A percentile compares a stretch with the other conserved stretches of the same genome.
Conservation (phyloP, 371 early-diverging fungal species). For the Coemansia sp. region DNA sequence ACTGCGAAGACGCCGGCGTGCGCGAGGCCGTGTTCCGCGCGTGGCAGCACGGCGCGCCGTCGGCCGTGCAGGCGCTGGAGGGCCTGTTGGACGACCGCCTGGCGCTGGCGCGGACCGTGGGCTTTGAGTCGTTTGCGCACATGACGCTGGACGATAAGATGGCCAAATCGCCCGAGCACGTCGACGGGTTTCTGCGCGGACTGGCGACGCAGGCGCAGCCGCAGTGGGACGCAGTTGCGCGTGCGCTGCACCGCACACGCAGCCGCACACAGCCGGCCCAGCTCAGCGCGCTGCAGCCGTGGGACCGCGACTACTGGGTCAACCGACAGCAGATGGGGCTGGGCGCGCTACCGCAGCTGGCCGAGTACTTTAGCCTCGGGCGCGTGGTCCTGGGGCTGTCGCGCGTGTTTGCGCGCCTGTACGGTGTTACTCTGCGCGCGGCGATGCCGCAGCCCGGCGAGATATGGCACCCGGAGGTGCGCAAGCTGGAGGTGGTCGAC, state of each 20-base stretch:
- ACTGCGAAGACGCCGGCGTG: constrained; percentile 59
- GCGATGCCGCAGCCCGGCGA: constrained; percentile 65
- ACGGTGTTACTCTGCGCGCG: constrained; percentile 80
- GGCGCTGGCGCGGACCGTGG: constrained; percentile 76
- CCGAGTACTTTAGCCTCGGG: constrained; percentile 80
- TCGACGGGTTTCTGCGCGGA: constrained; percentile 76
- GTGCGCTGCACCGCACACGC: constrained; percentile 18
- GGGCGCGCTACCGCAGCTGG: constrained; percentile 26
- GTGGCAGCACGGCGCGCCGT: constrained; percentile 66
- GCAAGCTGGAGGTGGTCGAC: constrained; percentile 82
- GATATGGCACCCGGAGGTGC: constrained; percentile 86
- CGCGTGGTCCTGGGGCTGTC: constrained; percentile 86
- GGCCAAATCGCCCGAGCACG: constrained; percentile 83
- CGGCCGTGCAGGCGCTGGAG: constrained; percentile 60
- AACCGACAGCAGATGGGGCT: constrained; percentile 49
- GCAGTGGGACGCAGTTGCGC: constrained; percentile 57
- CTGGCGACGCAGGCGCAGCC: constrained; percentile 58
- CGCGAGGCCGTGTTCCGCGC: constrained; percentile 73
- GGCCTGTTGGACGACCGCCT: constrained; percentile 69
- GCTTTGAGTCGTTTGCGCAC: constrained; percentile 76
- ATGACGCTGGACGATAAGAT: constrained; percentile 89
- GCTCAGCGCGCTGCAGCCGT: constrained; percentile 58
- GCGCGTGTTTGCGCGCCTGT: constrained; percentile 72
- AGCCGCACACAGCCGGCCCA: background rate
- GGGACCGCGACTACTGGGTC: constrained; percentile 83